Conservation (phyloP, 1,284 basidiomycete species). For the Apiotrichum laibachii region DNA sequence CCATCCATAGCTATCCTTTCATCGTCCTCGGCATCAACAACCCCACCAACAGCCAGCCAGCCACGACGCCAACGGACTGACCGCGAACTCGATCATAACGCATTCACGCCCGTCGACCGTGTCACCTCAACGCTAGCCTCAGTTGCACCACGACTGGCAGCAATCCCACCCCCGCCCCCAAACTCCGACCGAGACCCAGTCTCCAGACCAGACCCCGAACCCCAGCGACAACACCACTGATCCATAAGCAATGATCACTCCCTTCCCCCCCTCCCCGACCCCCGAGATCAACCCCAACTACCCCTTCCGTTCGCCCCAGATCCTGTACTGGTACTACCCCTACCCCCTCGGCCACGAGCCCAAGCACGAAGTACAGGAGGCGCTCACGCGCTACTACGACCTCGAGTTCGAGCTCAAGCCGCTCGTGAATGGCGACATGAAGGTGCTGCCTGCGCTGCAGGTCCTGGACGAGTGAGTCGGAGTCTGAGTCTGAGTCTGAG, state of each 20-base stretch:
- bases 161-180: not conserved
- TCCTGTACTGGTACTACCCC: constrained; percentile 4
- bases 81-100: no score
- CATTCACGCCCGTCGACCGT: no score
- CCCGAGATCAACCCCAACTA: not conserved
- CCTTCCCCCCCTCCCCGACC: not conserved
- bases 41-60: no score
- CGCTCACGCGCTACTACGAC: not conserved
- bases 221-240: no score
- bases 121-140: no score
- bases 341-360: constrained; percentile 5
- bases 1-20: no score
- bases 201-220: not conserved
- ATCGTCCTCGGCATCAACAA: no score
- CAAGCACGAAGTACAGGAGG: not conserved
- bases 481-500: not conserved
- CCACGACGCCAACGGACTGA: no score
- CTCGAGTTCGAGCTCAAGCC: not conserved
- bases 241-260: constrained; percentile 2
- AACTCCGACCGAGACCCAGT: not conserved
- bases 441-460: not conserved
- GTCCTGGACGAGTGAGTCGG: constrained; percentile 1
- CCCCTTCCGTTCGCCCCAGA: not conserved
- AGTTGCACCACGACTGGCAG: no score
- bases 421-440: not conserved